Evolutionary conservation across 2,329 filamentous ascomycete species (phyloP).

Genomic region (Penicillium brasilianum): DNA sequence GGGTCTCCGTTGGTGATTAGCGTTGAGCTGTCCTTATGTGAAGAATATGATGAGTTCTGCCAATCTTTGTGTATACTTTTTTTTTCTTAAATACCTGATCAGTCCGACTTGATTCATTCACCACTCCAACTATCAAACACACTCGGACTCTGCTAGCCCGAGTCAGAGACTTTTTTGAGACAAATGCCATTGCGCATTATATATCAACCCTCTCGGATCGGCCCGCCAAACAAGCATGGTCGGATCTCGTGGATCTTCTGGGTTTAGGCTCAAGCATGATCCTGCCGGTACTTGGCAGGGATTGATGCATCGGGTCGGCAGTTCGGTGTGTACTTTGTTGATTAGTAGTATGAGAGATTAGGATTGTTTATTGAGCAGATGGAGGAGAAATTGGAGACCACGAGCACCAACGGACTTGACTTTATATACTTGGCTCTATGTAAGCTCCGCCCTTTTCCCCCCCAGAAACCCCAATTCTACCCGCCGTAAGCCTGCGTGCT

Average conservation of each 20-base stretch:
- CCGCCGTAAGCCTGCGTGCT: no score
- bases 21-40: constrained; percentile 40
- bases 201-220: not conserved
- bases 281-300: not conserved
- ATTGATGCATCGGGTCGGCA: not conserved
- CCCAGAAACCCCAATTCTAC: no score
- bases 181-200: not conserved
- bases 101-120: not conserved
- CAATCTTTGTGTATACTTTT: constrained; percentile 4
- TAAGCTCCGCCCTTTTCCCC: no score
- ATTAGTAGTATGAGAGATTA: no score
- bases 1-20: constrained; percentile 43
- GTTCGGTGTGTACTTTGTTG: not conserved
- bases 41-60: constrained; percentile 40
- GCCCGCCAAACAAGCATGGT: constrained; percentile 1
- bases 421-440: no score
- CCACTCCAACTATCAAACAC: not conserved
- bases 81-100: not conserved
- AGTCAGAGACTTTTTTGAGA: not conserved
- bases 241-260: not conserved
- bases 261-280: constrained; percentile 3
- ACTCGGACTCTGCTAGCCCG: not conserved
- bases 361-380: no score
- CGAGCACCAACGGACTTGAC: no score
- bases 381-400: no score